Percentiles rank a stretch among this genome's conserved stretches.
These are phyloP conservation scores for Antitrichia curtipendula DNA, from an alignment of 225 moss, liverwort and hornwort genomes.

Conservation along the genomic window DNA sequence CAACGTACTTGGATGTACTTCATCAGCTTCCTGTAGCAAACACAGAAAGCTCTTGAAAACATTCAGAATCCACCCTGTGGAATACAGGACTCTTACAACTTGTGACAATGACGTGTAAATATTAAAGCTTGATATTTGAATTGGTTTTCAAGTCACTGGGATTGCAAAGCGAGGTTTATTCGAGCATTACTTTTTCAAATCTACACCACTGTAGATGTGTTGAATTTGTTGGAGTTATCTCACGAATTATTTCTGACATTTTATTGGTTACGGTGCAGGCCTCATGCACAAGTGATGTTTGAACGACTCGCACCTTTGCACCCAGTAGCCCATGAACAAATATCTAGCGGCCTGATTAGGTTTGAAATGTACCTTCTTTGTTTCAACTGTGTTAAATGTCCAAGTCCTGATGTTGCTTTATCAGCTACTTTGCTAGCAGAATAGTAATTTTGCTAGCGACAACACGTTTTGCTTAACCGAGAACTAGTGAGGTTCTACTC, in stretches of 20 bases:
- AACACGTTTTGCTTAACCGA: background rate
- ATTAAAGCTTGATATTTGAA: background rate
- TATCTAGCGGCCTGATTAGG: constrained; percentile 82
- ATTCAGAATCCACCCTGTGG: background rate
- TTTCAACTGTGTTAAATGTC: background rate
- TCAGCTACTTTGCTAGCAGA: background rate
- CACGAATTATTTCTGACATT: background rate
- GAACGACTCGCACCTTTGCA: constrained; percentile 88
- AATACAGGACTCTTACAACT: background rate
- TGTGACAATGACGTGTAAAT: background rate
- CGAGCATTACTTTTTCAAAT: background rate
- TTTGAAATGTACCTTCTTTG: background rate
- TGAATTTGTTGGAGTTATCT: background rate
- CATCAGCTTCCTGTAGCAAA: background rate
- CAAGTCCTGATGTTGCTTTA: background rate
- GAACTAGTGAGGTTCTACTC: background rate
- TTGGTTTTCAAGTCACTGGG: background rate
- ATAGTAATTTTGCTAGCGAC: background rate
- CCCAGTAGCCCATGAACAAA: constrained; percentile 90
- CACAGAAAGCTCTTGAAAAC: background rate
- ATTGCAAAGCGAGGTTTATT: background rate
- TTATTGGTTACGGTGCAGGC: constrained; percentile 32
- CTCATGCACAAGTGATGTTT: constrained; percentile 85
- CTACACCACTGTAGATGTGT: background rate
- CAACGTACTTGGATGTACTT: background rate